Evolutionary conservation across 306 rosid species (phyloP), one percentile per base, ranked within the genome.

Genomic region (Argentina anserina): DNA sequence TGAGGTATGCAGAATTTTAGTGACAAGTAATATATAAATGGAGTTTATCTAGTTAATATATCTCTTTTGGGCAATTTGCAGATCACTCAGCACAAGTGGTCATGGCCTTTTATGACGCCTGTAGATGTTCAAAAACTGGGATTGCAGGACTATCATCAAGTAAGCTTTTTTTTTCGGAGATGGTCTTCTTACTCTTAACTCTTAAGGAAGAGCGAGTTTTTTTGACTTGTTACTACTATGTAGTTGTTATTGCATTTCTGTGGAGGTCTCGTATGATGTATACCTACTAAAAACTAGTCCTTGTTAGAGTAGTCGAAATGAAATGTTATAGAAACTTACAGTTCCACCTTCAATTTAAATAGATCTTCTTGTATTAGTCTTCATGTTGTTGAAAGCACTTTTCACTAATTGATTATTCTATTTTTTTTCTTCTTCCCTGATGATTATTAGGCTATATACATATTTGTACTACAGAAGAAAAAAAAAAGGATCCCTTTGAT

Each of bases 101-200:
- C n/a, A n/a, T n/a, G n/a, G n/a, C n/a, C n/a, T n/a, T n/a, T n/a
- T n/a, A n/a, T n/a, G n/a, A n/a, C n/a, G n/a, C n/a, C n/a, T n/a
- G n/a, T n/a, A n/a, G n/a, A n/a, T n/a, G n/a, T n/a, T 39, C 81
- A 86, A 75, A 86, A 88, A 71, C 96, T 93, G 53, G 89, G 89
- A 56, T 84, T 93, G 77, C 81, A 84, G 31, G 98, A 93, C 83
- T 90, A 93, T 67, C 86, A 82, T 59, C 83, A 90, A 88, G 98
- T 90, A 82, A 77, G 17, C 69, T 73, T 74, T 40, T 78, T 45
- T 71, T 80, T 78, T 11, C n/a, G 6, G 17, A 41, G 7, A 3
- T 31, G 20, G 42, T 61, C n/a, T 26, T 58, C 18, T 58, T 11
- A 25, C 31, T 53, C 6, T 47, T 8, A 52, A 21, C n/a, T n/a